These are phyloP conservation scores for Colletotrichum sp. DNA, from an alignment of 2,329 filamentous ascomycete genomes.

Conservation along the genomic window DNA sequence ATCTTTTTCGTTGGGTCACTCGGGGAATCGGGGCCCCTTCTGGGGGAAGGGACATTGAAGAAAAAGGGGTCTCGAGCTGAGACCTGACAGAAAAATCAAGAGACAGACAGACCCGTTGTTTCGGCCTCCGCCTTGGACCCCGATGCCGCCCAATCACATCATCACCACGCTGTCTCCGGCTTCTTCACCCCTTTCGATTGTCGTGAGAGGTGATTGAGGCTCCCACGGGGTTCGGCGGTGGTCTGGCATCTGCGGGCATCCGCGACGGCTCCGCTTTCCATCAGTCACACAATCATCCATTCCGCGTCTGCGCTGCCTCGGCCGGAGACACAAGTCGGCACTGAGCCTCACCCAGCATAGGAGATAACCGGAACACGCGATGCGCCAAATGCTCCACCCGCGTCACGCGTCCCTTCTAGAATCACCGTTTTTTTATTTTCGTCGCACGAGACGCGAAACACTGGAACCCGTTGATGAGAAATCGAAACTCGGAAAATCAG, in stretches of 20 bases:
- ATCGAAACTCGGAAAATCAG: neutral
- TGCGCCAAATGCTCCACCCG: neutral
- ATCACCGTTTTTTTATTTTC: neutral
- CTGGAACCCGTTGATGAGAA: neutral
- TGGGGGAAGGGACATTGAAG: neutral
- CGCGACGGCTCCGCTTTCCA: neutral
- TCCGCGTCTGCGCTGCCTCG: neutral
- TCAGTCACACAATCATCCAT: neutral
- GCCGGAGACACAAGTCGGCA: neutral
- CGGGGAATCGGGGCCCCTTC: constrained; percentile 2
- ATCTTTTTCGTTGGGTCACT: neutral
- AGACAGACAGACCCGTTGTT: neutral
- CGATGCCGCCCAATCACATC: neutral
- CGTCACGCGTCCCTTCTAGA: neutral
- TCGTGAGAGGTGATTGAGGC: constrained; percentile 3
- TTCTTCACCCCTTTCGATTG: neutral
- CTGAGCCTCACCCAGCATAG: neutral
- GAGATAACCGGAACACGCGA: neutral
- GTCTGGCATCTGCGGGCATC: neutral
- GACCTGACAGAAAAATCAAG: neutral
- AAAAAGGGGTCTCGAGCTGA: neutral
- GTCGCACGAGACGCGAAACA: neutral
- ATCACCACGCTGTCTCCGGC: neutral
- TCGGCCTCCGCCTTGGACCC: neutral
- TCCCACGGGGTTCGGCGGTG: neutral